A percentile compares a stretch with the other conserved stretches of the same genome.
These are phyloP conservation scores for Murraya koenigii DNA, from an alignment of 345 rosid species.

Conservation along the genomic window DNA sequence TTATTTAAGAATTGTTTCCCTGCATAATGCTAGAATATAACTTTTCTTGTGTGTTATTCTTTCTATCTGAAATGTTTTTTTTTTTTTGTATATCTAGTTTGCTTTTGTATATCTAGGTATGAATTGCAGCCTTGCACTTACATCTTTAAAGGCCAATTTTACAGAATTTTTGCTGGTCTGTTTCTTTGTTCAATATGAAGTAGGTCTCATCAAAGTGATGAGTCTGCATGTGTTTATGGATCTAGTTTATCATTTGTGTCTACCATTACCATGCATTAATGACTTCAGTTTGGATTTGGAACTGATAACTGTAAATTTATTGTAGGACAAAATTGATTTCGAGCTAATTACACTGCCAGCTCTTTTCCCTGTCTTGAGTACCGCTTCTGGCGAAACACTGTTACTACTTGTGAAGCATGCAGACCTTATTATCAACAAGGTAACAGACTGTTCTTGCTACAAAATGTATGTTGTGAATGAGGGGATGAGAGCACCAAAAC, in stretches of 20 bases:
- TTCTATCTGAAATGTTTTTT: not conserved
- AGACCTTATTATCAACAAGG: constrained; percentile 91
- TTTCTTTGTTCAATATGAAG: not conserved
- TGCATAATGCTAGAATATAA: not conserved
- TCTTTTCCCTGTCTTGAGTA: constrained; percentile 85
- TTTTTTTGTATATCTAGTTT: not conserved
- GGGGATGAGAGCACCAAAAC: not conserved
- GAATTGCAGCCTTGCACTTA: not conserved
- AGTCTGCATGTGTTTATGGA: not conserved
- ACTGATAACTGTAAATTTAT: constrained; percentile 21
- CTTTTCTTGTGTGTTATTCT: not conserved
- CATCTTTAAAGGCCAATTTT: not conserved
- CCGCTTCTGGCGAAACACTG: constrained; percentile 89
- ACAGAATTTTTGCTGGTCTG: not conserved
- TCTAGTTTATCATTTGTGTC: not conserved
- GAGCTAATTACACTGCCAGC: constrained; percentile 90
- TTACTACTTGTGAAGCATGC: constrained; percentile 87
- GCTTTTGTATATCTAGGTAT: not conserved
- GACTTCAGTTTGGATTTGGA: constrained; percentile 2
- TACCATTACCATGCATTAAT: not conserved
- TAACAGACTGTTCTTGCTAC: constrained; percentile 20
- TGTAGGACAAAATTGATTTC: constrained; percentile 88
- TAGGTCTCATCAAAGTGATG: not conserved
- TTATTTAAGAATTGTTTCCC: not conserved
- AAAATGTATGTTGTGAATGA: not conserved